phyloP scores from a whole-genome alignment of 1,284 basidiomycete genomes.

The Pterula multifida region DNA sequence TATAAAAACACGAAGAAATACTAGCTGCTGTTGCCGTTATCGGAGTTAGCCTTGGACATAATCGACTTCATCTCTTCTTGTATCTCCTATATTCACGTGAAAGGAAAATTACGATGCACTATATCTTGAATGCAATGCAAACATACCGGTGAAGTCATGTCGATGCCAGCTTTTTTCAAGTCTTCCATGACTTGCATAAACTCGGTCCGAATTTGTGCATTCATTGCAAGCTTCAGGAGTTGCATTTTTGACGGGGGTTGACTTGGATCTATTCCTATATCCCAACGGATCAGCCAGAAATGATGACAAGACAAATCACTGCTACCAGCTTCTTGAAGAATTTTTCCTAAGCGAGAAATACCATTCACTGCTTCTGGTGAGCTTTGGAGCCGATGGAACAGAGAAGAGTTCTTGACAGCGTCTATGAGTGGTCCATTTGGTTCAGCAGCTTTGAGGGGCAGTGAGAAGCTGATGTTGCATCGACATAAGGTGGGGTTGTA shows the following conservation, averaged over 20 bases:
- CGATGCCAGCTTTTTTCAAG: conserved; percentile 46
- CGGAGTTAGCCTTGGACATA: conserved; percentile 13
- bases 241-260: conserved; percentile 36
- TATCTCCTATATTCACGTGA: not conserved
- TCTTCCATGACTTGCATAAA: conserved; percentile 35
- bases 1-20: not conserved
- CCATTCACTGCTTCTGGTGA: not conserved
- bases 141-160: conserved; percentile 32
- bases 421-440: not conserved
- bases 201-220: conserved; percentile 36
- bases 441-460: not conserved
- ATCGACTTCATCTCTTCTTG: conserved; percentile 23
- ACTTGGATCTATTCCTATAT: conserved; percentile 30
- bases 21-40: conserved; percentile 10
- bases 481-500: not conserved
- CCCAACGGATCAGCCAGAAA: conserved; percentile 18
- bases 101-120: not conserved
- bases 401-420: not conserved
- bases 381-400: not conserved
- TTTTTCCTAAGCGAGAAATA: conserved; percentile 3
- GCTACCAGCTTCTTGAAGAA: conserved; percentile 43
- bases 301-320: not conserved
- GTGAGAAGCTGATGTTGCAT: not conserved
- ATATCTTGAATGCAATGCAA: not conserved
- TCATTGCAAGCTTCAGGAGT: conserved; percentile 40